Evolutionary conservation across 768 basidiomycete genomes (phyloP), one percentile per base, ranked within the genome.

Genomic region (Steccherinum ochraceum): DNA sequence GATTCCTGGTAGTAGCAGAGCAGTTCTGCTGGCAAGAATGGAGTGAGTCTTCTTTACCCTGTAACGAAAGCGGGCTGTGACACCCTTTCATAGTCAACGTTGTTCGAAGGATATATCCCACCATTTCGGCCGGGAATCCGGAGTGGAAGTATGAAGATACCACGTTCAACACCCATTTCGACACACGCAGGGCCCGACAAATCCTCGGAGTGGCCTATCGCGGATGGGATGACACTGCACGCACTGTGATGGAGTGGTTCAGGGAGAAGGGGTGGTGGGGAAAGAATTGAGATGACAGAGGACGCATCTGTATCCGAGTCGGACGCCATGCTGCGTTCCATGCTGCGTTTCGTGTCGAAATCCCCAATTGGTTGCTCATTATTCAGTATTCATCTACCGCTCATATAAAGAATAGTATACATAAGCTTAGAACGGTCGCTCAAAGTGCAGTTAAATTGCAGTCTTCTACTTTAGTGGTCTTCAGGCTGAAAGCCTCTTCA

Each of bases 21-120:
- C 11, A 40, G 13, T 58, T 18, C 16, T 24, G 23, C 24, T 58
- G 56, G 56, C 56, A 55, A 35, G 56, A 58, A 25, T 58, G 40
- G 26, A 26, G 56, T 57, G 19, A n/a, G 41, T 43, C n/a, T n/a
- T n/a, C n/a, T n/a, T n/a, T n/a, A n/a, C n/a, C n/a, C n/a, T n/a
- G n/a, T n/a, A n/a, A n/a, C n/a, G n/a, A n/a, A n/a, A n/a, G n/a
- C n/a, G n/a, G n/a, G n/a, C n/a, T n/a, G n/a, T n/a, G n/a, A n/a
- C n/a, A n/a, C n/a, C n/a, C n/a, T n/a, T n/a, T 25, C 21, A 5
- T 40, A 56, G 56, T 58, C 16, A 41, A 40, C 41, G 46, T 27
- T 25, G 54, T 48, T 19, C 47, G 48, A 30, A 40, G 41, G 18
- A 4, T 47, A 30, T 54, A 49, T 16, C 20, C 48, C 12, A 16